Percentiles rank a stretch among this genome's conserved stretches.
These are phyloP conservation scores for Hypomontagnella monticulosa DNA, from an alignment of 495 filamentous ascomycete species.

Conservation along the genomic window DNA sequence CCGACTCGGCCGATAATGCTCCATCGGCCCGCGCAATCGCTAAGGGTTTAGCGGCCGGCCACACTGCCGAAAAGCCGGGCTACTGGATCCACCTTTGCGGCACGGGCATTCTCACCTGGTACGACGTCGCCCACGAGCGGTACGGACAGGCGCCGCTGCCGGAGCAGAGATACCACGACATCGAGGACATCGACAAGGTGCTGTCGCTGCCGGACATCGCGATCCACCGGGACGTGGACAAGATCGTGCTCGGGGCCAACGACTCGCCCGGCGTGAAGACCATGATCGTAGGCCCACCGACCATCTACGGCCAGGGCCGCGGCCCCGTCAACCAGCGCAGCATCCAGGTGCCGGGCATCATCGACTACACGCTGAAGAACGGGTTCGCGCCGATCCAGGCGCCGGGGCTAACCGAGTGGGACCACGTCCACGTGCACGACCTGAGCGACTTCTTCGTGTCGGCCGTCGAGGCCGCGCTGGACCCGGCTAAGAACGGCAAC, in stretches of 20 bases:
- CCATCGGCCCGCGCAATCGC: slow-evolving; percentile 56
- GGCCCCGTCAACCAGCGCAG: slow-evolving; percentile 75
- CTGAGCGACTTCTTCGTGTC: slow-evolving; percentile 70
- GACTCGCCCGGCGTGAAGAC: slow-evolving; percentile 65
- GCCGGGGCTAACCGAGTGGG: slow-evolving; percentile 74
- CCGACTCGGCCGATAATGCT: slow-evolving; percentile 57
- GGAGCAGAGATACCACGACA: slow-evolving; percentile 51
- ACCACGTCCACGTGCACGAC: slow-evolving; percentile 78
- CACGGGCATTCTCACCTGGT: slow-evolving; percentile 58
- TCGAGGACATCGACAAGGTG: slow-evolving; percentile 49
- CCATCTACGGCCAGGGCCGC: slow-evolving; percentile 79
- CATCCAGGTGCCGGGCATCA: slow-evolving; percentile 69
- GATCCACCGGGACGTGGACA: slow-evolving; percentile 57
- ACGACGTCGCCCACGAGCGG: slow-evolving; percentile 51
- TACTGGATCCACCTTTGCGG: slow-evolving; percentile 61
- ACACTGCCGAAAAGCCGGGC: slow-evolving; percentile 56
- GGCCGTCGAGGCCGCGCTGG: slow-evolving; percentile 71
- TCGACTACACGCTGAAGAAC: slow-evolving; percentile 64
- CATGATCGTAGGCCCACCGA: slow-evolving; percentile 80
- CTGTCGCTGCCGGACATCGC: slow-evolving; percentile 51
- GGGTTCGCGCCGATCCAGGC: slow-evolving; percentile 72
- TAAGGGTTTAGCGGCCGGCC: slow-evolving; percentile 55
- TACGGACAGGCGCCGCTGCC: slow-evolving; percentile 54
- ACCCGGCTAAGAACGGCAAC: slow-evolving; percentile 41
- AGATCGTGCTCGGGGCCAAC: slow-evolving; percentile 52